Evolutionary conservation across 2,329 filamentous ascomycete species (phyloP), one percentile per base, ranked within the genome.

Genomic region (Zymoseptoria ardabiliae): DNA sequence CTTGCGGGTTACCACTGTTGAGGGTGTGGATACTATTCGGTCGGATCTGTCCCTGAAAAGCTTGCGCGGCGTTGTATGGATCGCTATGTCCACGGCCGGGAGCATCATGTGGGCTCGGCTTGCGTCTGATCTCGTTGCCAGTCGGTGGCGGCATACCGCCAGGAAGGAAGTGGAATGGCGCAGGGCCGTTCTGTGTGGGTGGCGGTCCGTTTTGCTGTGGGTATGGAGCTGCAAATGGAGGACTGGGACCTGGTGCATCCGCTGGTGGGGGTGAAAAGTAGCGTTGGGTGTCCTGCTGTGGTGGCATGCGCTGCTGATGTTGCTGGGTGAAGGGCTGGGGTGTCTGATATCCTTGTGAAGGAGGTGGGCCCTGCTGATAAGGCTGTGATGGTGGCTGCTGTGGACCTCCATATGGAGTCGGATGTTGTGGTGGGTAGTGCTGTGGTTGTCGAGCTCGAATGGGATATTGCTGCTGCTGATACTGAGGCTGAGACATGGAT

Each of bases 401-500:
- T n/a, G 63, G 65, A 8, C 60, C 63, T 21, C 61, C 61, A 55
- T 71, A 69, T 3, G 66, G 65, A 55, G 68, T 66, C 49, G 70
- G 68, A 41, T 67, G 67, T 55, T 65, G 65, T 41, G 66, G 68
- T 49, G 66, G 65, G 35, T 66, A 64, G 19, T 62, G 56, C 11
- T 62, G 66, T 28, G 63, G 64, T 22, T 61, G 65, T 25, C 66
- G 64, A 23, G 63, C 63, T 50, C 70, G 68, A 52, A 69, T 56
- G 0, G 70, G 68, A 58, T 66, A 71, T 49, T 87, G 85, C 45
- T 70, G 67, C 53, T 71, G 68, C 30, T 68, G 63, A 51, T 69
- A 66, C 56, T 89, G 85, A n/a, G 92, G 89, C 67, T 97, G 93
- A 1, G 92, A 86, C 93, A 99, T 97, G 58, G 93, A 97, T 19